A percentile compares a stretch with the other conserved stretches of the same genome.
Conservation (phyloP, 1,284 basidiomycete species). For the Naganishia cerealis region DNA sequence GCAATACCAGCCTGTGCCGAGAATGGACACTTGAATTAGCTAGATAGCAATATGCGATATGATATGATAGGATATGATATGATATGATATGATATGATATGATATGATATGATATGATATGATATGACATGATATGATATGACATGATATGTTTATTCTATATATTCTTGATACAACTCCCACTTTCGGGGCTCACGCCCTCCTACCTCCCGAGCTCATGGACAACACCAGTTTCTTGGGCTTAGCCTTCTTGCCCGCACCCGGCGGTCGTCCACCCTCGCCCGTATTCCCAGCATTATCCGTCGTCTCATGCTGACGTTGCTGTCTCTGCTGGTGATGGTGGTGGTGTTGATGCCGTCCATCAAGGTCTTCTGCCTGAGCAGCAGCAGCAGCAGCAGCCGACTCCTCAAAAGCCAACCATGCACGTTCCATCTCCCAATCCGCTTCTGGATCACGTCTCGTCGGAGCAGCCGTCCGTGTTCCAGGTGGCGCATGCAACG, state of each 20-base stretch:
- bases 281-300: constrained; percentile 52
- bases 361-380: background rate
- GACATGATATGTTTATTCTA: too few relatives aligned
- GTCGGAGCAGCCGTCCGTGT: constrained; percentile 29
- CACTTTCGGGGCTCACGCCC: background rate
- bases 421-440: constrained; percentile 74
- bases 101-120: too few relatives aligned
- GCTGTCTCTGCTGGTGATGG: too few relatives aligned
- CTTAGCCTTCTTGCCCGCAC: constrained; percentile 62
- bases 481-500: constrained; percentile 40
- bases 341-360: too few relatives aligned
- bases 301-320: background rate
- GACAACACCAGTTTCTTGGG: constrained; percentile 55
- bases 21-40: too few relatives aligned
- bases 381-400: constrained; percentile 26
- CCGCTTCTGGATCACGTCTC: constrained; percentile 58
- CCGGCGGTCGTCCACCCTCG: constrained; percentile 46
- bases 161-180: too few relatives aligned
- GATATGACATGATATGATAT: too few relatives aligned
- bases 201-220: constrained; percentile 34
- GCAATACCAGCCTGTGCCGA: too few relatives aligned
- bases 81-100: too few relatives aligned
- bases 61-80: too few relatives aligned
- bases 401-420: constrained; percentile 73
- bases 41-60: too few relatives aligned